Base-by-base conservation (phyloP, 192 early-diverging fungal species). In the Mortierella alpina region DNA sequence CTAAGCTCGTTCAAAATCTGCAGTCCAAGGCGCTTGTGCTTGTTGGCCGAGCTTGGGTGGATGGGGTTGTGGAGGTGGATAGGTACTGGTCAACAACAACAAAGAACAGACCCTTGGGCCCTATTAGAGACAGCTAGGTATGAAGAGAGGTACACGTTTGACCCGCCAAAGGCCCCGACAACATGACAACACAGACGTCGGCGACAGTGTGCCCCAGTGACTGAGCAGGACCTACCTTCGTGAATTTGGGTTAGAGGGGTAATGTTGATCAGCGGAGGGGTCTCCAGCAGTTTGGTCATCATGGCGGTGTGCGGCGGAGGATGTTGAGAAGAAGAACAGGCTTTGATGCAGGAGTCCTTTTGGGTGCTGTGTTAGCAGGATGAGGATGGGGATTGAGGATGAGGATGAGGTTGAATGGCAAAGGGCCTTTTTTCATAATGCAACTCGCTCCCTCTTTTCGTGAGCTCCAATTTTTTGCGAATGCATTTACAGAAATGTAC, bases 41-140 rank as follows among this genome's bases (percentile, higher is more conserved):
- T 72, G 44, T 68, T 74, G 17, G 67, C 57, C 8, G 71, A 73
- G 62, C 74, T 83, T 56, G 60, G 67, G 63, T 79, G 66, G 8
- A 84, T 72, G 10, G 82, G 82, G 22, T 84, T 77, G 56, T 74
- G 65, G 54, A 84, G 63, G 51, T 67, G 75, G 55, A 79, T 84
- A 44, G 75, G 75, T 15, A 84, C 82, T 84, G 59, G 47, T 55
- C 22, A 22, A 9, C 17, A 20, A 2, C 54, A 55, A n/a, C 13
- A 55, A n/a, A 55, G 7, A 20, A 3, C 31, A 31, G 31, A 31
- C 31, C 31, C 31, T 31, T 2, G 31, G 31, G 31, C 31, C 3
- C 1, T 3, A 3, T 31, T 31, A 31, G 31, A 31, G n/a, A n/a
- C n/a, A n/a, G n/a, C n/a, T n/a, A n/a, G 31, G 31, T 31, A 31